These are phyloP conservation scores for Leccinum pellstonianum DNA, from an alignment of 768 basidiomycete genomes.

Conservation along the genomic window DNA sequence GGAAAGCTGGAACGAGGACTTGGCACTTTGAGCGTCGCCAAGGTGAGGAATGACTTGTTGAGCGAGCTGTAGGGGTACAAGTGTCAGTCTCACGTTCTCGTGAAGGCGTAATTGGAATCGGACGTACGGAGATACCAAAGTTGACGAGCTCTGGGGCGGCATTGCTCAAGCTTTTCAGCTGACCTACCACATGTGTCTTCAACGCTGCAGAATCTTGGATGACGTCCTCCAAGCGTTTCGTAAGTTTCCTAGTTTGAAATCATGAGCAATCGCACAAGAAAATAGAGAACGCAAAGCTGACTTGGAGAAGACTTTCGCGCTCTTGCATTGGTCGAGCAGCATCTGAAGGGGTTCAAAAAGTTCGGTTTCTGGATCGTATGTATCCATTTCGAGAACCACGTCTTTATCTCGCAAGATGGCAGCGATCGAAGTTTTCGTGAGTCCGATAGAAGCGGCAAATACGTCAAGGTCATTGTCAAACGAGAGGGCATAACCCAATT, in stretches of 20 bases:
- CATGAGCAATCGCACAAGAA: constrained; percentile 3
- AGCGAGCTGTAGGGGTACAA: constrained; percentile 57
- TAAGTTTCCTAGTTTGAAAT: constrained; percentile 70
- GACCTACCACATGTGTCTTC: constrained; percentile 65
- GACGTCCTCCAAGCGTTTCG: constrained; percentile 81
- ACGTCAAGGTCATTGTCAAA: constrained; percentile 93
- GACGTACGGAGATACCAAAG: constrained; percentile 82
- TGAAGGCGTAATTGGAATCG: not conserved
- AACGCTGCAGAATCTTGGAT: constrained; percentile 69
- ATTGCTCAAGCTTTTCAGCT: constrained; percentile 70
- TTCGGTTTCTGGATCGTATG: constrained; percentile 68
- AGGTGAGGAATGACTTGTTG: constrained; percentile 87
- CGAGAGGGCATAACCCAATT: constrained; percentile 75
- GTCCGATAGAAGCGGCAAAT: constrained; percentile 87
- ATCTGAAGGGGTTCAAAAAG: constrained; percentile 81
- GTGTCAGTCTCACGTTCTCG: not conserved
- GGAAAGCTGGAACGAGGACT: constrained; percentile 73
- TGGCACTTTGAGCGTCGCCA: constrained; percentile 74
- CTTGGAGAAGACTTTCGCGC: constrained; percentile 79
- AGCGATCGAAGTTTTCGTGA: constrained; percentile 85
- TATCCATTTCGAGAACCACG: constrained; percentile 67
- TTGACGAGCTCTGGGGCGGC: constrained; percentile 80
- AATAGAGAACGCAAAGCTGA: constrained; percentile 33
- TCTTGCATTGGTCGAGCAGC: constrained; percentile 78
- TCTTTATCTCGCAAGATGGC: constrained; percentile 77